Conservation (phyloP, 192 early-diverging fungal genomes). For the Chytriomyces sp. region DNA sequence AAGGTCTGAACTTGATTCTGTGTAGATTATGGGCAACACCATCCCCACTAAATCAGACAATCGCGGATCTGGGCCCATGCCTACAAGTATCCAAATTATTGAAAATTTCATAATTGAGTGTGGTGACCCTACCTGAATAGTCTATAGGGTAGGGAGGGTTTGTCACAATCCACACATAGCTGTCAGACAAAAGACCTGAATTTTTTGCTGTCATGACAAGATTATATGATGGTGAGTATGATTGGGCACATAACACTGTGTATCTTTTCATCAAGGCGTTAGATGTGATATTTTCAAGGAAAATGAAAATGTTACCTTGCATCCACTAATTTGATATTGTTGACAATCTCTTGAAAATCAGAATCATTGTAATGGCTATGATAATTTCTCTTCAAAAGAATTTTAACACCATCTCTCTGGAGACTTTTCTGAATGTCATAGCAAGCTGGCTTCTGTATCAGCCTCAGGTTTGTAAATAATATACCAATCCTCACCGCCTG, state of each 20-base stretch:
- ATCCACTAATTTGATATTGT: not conserved
- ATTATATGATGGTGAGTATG: not conserved
- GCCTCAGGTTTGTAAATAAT: too few relatives aligned
- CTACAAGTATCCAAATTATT: not conserved
- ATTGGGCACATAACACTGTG: not conserved
- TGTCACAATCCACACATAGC: constrained; percentile 1
- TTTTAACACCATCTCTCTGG: not conserved
- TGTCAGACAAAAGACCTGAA: not conserved
- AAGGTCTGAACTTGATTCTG: not conserved
- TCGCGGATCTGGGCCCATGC: not conserved
- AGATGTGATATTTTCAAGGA: not conserved
- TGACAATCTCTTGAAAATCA: not conserved
- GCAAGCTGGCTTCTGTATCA: not conserved
- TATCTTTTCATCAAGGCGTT: not conserved
- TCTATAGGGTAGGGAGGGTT: constrained; percentile 8
- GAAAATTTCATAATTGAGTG: not conserved
- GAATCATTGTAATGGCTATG: not conserved
- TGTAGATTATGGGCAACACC: not conserved
- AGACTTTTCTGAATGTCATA: not conserved
- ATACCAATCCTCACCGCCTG: not conserved
- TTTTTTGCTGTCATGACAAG: too few relatives aligned
- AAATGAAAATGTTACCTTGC: not conserved
- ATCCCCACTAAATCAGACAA: not conserved
- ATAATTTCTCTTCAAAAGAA: not conserved
- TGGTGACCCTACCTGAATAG: not conserved